Evolutionary conservation across 2,329 filamentous ascomycete genomes (phyloP), one percentile per base, ranked within the genome.

Genomic region (Podosphaera aphanis): DNA sequence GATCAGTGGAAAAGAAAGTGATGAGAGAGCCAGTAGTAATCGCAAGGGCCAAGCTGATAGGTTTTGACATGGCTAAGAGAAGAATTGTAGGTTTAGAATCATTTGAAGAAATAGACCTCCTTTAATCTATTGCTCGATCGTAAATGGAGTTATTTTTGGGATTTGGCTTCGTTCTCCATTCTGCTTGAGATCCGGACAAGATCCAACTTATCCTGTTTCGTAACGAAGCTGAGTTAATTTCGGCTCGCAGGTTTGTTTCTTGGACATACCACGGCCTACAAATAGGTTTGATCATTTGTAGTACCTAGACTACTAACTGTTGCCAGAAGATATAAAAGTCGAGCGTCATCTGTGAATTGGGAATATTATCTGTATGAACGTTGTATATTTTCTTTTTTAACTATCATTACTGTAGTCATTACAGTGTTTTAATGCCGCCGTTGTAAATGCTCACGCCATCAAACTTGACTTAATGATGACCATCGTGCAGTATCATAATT

Each of bases 41-140:
- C 5, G 46, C 46, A 36, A 46, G 27, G 15, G 23, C 18, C 13
- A 19, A 19, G 25, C 25, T 39, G 29, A 33, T 18, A 7, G 33
- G 16, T 18, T 31, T 41, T 15, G 37, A 46, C 44, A 46, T 54
- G 45, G 29, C 15, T 33, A 29, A 29, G 15, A 33, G 29, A 33
- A 33, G 29, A 33, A 11, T 33, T 5, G 13, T 3, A 33, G 29
- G 13, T 33, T 5, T 33, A 33, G 15, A n/a, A 11, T n/a, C 15
- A n/a, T 13, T 33, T 3, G 15, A 33, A 33, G 29, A 33, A 33
- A 33, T 33, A 33, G 29, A 33, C 15, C 1, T 33, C 29, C 8
- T 33, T 33, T 33, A 33, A 33, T 33, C 29, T 11, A 13, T 33
- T 13, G 6, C 8, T 33, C 1, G 6, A 1, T 13, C 11, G 15